These are phyloP conservation scores for Coniochaeta prunicola DNA, from an alignment of 2,329 filamentous ascomycete species.

Conservation along the genomic window DNA sequence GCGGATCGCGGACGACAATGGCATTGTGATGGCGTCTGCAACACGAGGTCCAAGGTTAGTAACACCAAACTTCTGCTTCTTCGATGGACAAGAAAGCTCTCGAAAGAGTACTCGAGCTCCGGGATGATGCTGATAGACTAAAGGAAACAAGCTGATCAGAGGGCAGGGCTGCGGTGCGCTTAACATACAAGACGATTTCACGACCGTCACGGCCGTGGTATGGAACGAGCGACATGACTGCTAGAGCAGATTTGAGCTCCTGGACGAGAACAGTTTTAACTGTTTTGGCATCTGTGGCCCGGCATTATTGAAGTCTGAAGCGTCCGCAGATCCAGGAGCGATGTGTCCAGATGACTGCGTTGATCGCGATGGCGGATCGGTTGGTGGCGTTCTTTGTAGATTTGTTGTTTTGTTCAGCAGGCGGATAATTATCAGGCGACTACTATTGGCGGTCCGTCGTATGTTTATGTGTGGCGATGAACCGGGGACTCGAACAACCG, in stretches of 20 bases:
- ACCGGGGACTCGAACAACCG: neutral
- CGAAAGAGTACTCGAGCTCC: neutral
- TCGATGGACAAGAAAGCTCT: neutral
- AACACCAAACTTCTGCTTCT: neutral
- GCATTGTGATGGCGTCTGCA: slow-evolving; percentile 83
- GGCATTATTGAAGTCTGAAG: neutral
- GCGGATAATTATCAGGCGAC: neutral
- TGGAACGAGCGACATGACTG: slow-evolving; percentile 61
- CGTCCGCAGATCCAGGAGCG: neutral
- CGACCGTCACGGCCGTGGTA: slow-evolving; percentile 67
- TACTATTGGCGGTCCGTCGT: neutral
- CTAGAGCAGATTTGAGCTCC: neutral
- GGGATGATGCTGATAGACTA: neutral
- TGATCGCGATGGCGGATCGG: neutral
- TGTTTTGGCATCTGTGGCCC: neutral
- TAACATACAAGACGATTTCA: slow-evolving; percentile 71
- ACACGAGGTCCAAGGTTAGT: neutral
- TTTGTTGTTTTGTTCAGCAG: neutral
- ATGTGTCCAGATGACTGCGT: no score
- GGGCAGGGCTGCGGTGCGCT: slow-evolving; percentile 3
- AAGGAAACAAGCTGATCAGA: neutral
- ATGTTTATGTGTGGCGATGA: neutral
- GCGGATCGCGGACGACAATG: slow-evolving; percentile 82
- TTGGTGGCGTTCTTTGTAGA: neutral
- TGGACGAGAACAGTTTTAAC: neutral